phyloP scores from a whole-genome alignment of 2,329 filamentous ascomycete genomes.

The Claviceps capensis region DNA sequence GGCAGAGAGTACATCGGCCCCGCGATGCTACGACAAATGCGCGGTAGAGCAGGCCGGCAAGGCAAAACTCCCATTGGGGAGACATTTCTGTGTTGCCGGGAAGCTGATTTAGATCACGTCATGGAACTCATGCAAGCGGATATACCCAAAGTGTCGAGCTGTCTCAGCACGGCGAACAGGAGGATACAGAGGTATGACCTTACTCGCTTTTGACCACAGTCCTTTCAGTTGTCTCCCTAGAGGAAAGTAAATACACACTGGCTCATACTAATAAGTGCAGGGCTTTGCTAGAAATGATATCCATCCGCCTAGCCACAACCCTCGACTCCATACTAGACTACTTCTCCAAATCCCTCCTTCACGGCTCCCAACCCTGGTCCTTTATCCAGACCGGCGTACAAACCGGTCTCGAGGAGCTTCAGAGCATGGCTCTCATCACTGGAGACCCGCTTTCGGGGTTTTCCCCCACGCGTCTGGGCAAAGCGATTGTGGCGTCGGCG shows the following conservation, averaged over 20 bases:
- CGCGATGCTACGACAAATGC: constrained; percentile 70
- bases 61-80: constrained; percentile 67
- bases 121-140: constrained; percentile 59
- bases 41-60: constrained; percentile 63
- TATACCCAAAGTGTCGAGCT: constrained; percentile 55
- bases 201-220: too few species aligned
- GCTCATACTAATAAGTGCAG: constrained; percentile 21
- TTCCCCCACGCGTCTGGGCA: constrained; percentile 50
- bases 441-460: constrained; percentile 37
- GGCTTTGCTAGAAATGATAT: constrained; percentile 57
- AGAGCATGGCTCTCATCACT: constrained; percentile 39
- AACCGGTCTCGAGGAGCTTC: constrained; percentile 45
- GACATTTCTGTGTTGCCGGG: constrained; percentile 62
- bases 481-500: constrained; percentile 57
- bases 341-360: constrained; percentile 52
- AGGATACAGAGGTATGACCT: constrained; percentile 47
- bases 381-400: constrained; percentile 40
- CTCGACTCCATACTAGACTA: constrained; percentile 53
- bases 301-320: constrained; percentile 53
- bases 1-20: constrained; percentile 64
- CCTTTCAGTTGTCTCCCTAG: not conserved
- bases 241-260: not conserved
- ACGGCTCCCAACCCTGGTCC: constrained; percentile 36
- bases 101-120: constrained; percentile 54
- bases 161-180: constrained; percentile 50